phyloP scores from a whole-genome alignment of 495 filamentous ascomycete species.

The Diplogelasinospora grovesii region DNA sequence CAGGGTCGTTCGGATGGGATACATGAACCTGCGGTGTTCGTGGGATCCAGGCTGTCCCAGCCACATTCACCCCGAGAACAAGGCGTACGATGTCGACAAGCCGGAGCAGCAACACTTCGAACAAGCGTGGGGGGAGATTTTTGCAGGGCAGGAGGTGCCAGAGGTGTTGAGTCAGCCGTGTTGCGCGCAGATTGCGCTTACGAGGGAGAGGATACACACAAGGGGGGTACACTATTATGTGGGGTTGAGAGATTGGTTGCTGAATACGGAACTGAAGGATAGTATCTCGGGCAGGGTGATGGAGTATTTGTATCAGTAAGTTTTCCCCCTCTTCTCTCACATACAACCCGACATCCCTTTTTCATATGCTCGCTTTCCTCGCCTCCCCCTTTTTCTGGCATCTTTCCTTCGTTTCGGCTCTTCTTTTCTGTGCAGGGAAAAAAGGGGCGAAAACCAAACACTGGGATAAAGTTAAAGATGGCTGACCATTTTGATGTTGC shows the following conservation, averaged over 20 bases:
- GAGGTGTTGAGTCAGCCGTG: slow-evolving; percentile 50
- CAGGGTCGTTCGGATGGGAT: slow-evolving; percentile 29
- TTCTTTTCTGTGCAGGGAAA: no score
- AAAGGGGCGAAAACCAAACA: no score
- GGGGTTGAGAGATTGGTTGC: slow-evolving; percentile 50
- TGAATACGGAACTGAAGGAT: slow-evolving; percentile 49
- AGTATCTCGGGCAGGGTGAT: slow-evolving; percentile 51
- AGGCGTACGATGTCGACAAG: slow-evolving; percentile 2
- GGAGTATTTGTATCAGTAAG: slow-evolving; percentile 60
- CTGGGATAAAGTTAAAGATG: no score
- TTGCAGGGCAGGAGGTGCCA: slow-evolving; percentile 36
- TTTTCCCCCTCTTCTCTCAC: background rate
- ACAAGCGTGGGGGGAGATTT: slow-evolving; percentile 46
- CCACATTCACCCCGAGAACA: slow-evolving; percentile 36
- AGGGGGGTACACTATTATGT: slow-evolving; percentile 47
- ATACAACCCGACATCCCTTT: no score
- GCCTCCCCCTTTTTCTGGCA: no score
- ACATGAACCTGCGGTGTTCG: slow-evolving; percentile 51
- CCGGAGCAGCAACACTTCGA: slow-evolving; percentile 29
- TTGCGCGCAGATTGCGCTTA: slow-evolving; percentile 64
- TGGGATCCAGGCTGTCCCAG: slow-evolving; percentile 51
- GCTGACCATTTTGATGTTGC: no score
- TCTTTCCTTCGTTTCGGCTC: no score
- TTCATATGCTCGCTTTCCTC: no score
- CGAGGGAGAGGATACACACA: slow-evolving; percentile 39